Percentiles rank a stretch among this genome's conserved stretches.
phyloP scores from a whole-genome alignment of 2,329 filamentous ascomycete species.

The Fusarium lateritium region DNA sequence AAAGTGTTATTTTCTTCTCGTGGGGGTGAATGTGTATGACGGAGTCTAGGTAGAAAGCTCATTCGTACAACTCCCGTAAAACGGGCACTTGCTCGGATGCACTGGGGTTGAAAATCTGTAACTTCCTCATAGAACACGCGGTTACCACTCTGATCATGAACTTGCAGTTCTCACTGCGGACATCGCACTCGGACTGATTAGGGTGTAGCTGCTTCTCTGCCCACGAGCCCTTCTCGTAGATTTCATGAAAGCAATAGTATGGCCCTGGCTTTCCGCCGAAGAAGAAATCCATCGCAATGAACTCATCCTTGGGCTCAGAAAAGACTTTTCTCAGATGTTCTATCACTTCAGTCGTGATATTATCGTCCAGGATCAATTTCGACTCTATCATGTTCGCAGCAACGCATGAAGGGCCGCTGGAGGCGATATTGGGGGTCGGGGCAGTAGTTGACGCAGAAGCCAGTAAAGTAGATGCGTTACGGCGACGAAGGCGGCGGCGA shows the following conservation, averaged over 20 bases:
- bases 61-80: neutral
- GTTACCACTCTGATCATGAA: neutral
- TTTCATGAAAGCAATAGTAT: neutral
- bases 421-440: no score
- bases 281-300: neutral
- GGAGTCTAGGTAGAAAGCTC: no score
- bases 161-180: neutral
- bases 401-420: no score
- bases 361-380: no score
- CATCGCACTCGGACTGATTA: accelerated
- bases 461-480: no score
- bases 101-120: neutral
- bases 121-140: accelerated
- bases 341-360: no score
- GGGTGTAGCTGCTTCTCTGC: accelerated
- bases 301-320: neutral
- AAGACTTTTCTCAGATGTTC: no score
- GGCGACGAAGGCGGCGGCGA: no score
- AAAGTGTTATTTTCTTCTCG: no score
- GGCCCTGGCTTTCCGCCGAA: accelerated
- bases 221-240: neutral
- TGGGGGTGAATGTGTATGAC: no score
- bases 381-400: no score
- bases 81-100: neutral
- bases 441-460: no score